These are phyloP conservation scores for Gossypium herbaceum DNA, from an alignment of 345 rosid genomes.

Conservation along the genomic window DNA sequence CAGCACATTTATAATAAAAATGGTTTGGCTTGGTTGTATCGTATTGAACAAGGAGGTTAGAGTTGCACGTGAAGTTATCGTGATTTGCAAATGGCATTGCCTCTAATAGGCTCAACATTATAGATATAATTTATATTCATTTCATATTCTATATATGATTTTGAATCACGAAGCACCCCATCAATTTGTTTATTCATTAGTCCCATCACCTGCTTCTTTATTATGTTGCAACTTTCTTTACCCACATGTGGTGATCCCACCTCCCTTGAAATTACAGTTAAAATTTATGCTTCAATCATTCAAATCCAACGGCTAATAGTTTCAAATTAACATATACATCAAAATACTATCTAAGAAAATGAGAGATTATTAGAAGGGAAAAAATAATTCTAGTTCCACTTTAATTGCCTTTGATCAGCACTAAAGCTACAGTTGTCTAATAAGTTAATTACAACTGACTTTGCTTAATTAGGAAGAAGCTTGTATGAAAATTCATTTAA, in stretches of 20 bases:
- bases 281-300: constrained; percentile 10
- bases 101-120: constrained; percentile 29
- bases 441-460: background rate
- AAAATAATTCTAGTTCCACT: background rate
- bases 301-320: background rate
- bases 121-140: background rate
- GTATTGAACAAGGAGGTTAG: constrained; percentile 48
- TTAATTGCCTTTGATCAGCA: constrained; percentile 3
- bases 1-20: background rate
- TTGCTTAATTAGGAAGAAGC: constrained; percentile 20
- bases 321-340: background rate
- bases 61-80: constrained; percentile 88
- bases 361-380: too few species aligned
- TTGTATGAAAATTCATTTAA: background rate
- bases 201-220: constrained; percentile 18
- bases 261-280: background rate
- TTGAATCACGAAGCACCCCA: background rate
- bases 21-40: constrained; percentile 13
- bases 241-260: constrained; percentile 17
- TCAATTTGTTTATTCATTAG: background rate
- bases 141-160: background rate
- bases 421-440: constrained; percentile 22
- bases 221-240: constrained; percentile 15
- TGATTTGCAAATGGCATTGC: constrained; percentile 51
- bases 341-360: too few species aligned